phyloP scores from a whole-genome alignment of 2,329 filamentous ascomycete species.

The Penicillium sp. region DNA sequence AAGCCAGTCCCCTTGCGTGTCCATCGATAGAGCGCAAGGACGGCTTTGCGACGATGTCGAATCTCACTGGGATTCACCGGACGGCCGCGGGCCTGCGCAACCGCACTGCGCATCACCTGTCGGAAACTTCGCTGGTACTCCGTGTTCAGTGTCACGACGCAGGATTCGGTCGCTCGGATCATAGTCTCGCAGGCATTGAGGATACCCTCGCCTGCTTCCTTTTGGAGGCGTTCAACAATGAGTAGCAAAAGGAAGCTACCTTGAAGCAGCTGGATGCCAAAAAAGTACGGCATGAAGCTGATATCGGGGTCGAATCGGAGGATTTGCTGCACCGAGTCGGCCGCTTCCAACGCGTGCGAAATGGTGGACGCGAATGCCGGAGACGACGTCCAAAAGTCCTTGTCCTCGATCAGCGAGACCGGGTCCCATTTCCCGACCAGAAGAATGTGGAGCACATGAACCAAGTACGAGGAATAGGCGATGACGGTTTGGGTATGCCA shows the following conservation, averaged over 20 bases:
- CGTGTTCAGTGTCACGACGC: conserved; percentile 85
- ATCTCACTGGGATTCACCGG: conserved; percentile 84
- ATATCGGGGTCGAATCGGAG: conserved; percentile 87
- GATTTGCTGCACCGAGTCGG: conserved; percentile 82
- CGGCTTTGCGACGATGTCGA: conserved; percentile 76
- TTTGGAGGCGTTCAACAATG: conserved; percentile 84
- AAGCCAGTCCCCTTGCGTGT: conserved; percentile 85
- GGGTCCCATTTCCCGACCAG: conserved; percentile 96
- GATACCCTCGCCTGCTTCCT: conserved; percentile 80
- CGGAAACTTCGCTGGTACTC: conserved; percentile 96
- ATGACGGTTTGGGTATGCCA: conserved; percentile 78
- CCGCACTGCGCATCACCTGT: conserved; percentile 88
- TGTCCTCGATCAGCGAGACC: conserved; percentile 86
- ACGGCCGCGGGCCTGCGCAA: conserved; percentile 81
- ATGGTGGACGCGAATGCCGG: conserved; percentile 85
- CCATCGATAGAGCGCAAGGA: conserved; percentile 85
- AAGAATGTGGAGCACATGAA: conserved; percentile 88
- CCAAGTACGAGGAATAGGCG: conserved; percentile 86
- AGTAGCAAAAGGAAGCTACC: conserved; percentile 83
- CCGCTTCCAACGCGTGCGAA: conserved; percentile 81
- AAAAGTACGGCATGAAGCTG: conserved; percentile 97
- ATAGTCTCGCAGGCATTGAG: conserved; percentile 90
- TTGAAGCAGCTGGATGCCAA: conserved; percentile 87
- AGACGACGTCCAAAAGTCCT: conserved; percentile 90
- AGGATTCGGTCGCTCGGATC: conserved; percentile 86